Percentiles rank a stretch among this genome's conserved stretches.
These are phyloP conservation scores for Rosa chinensis DNA, from an alignment of 306 rosid species.

Conservation along the genomic window DNA sequence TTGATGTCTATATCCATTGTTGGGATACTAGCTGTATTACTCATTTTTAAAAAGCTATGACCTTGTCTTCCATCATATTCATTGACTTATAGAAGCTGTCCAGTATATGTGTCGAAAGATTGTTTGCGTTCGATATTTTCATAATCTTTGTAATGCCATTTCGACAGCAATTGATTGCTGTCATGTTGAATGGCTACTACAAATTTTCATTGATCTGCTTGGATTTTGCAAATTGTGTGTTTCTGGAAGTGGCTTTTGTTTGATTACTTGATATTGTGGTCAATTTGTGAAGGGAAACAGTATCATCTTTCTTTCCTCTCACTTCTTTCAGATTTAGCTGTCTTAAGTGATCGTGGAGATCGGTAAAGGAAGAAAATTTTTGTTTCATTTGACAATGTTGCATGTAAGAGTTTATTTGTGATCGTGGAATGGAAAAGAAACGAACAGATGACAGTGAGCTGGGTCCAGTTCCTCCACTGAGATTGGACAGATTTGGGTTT, in stretches of 20 bases:
- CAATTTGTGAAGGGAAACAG: background rate
- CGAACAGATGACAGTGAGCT: slow-evolving; percentile 65
- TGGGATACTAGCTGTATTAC: slow-evolving; percentile 14
- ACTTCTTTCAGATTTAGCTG: slow-evolving; percentile 15
- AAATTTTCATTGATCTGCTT: slow-evolving; percentile 4
- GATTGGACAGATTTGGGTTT: slow-evolving; percentile 89
- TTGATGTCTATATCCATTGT: slow-evolving; percentile 2
- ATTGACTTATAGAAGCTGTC: slow-evolving; percentile 2
- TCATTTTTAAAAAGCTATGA: background rate
- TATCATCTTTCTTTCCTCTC: background rate
- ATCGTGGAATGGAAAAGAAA: slow-evolving; percentile 73
- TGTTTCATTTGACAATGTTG: slow-evolving; percentile 22
- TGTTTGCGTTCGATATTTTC: background rate
- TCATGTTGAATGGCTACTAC: slow-evolving; percentile 3
- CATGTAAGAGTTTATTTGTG: slow-evolving; percentile 27
- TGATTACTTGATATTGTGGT: background rate
- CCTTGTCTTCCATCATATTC: slow-evolving; percentile 5
- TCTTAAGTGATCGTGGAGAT: background rate
- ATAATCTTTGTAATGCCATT: background rate
- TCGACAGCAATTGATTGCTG: slow-evolving; percentile 5
- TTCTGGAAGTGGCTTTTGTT: background rate
- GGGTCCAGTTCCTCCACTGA: slow-evolving; percentile 68
- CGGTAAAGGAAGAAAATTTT: slow-evolving; percentile 21
- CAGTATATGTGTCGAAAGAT: background rate
- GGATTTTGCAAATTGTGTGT: background rate